These are phyloP conservation scores for Acmispon strigosus DNA, from an alignment of 306 rosid species.

Conservation along the genomic window DNA sequence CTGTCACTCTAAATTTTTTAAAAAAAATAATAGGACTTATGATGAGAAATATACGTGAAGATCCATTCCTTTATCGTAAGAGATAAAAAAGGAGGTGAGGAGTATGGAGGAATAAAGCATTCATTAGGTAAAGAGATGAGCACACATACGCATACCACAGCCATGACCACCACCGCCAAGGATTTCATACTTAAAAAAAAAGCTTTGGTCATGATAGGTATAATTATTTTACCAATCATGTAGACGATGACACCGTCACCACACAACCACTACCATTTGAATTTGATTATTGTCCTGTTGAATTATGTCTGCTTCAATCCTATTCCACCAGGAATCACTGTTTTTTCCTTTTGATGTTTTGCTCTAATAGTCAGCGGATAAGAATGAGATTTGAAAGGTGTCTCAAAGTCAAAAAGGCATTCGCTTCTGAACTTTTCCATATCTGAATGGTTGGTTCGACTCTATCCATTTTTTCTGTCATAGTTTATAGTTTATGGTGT, in stretches of 20 bases:
- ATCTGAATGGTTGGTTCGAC: constrained; percentile 23
- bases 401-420: constrained; percentile 25
- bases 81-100: background rate
- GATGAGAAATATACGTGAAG: too few species aligned
- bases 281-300: constrained; percentile 14
- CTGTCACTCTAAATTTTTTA: too few species aligned
- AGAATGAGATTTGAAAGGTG: constrained; percentile 22
- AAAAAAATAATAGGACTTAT: too few species aligned
- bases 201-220: constrained; percentile 21
- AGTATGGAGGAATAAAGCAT: background rate
- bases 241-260: constrained; percentile 30
- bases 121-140: background rate
- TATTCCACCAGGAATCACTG: constrained; percentile 25
- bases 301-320: constrained; percentile 20
- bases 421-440: background rate
- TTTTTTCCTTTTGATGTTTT: constrained; percentile 20
- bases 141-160: background rate
- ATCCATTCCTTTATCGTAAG: background rate
- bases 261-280: constrained; percentile 31
- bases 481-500: too few species aligned
- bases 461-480: too few species aligned
- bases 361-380: constrained; percentile 20
- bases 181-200: background rate
- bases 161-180: background rate
- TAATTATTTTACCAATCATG: constrained; percentile 35